Percentiles rank a stretch among this genome's conserved stretches.
phyloP scores from a whole-genome alignment of 2,329 filamentous ascomycete species.

The Trichophyton simii region DNA sequence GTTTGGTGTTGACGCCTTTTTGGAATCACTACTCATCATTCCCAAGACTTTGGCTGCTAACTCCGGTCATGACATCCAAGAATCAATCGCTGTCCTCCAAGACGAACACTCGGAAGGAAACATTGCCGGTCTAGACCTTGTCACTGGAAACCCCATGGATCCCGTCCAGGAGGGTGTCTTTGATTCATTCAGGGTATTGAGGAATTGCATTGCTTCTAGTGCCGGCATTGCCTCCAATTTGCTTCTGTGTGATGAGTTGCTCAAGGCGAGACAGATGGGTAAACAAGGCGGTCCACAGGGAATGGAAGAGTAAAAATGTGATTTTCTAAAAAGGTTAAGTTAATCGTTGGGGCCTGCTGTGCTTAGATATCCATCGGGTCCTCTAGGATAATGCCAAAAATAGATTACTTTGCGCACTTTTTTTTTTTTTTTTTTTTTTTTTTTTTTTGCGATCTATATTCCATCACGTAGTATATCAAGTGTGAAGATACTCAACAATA shows the following conservation, averaged over 20 bases:
- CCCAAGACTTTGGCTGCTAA: constrained; percentile 96
- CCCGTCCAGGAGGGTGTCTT: constrained; percentile 84
- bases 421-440: no score
- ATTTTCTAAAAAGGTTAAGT: background rate
- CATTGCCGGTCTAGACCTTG: constrained; percentile 71
- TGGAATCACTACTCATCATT: constrained; percentile 86
- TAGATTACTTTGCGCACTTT: background rate
- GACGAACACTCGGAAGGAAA: constrained; percentile 78
- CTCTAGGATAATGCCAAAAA: constrained; percentile 3
- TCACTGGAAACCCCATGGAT: constrained; percentile 87
- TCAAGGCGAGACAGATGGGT: constrained; percentile 95
- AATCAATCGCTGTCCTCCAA: constrained; percentile 74
- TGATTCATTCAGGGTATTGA: constrained; percentile 87
- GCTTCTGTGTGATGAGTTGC: constrained; percentile 86
- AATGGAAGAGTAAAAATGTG: constrained; percentile 30
- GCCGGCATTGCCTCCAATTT: constrained; percentile 92
- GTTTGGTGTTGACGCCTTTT: constrained; percentile 88
- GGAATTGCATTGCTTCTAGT: constrained; percentile 87
- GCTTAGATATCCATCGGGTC: background rate
- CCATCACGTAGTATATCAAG: background rate
- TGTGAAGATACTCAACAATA: no score
- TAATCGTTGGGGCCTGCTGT: background rate
- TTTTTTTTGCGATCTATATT: no score
- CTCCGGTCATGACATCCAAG: constrained; percentile 91
- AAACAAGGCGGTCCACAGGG: constrained; percentile 31